Evolutionary conservation across 2,329 filamentous ascomycete genomes (phyloP), one percentile per base, ranked within the genome.

Genomic region (Cytospora chrysosperma): DNA sequence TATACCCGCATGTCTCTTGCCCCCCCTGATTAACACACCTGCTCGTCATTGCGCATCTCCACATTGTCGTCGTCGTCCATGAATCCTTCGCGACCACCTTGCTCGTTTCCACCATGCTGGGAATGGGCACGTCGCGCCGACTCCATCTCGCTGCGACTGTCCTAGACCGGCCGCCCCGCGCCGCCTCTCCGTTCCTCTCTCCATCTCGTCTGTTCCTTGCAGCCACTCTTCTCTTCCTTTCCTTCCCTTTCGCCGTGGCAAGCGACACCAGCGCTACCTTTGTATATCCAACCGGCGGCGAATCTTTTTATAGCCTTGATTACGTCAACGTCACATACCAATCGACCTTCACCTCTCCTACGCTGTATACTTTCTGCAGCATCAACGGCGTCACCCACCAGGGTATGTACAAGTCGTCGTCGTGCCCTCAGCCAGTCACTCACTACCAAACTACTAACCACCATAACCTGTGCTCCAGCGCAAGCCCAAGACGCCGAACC

Each of bases 51-150:
- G 43, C 43, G 43, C 43, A 47, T 47, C 28, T 47, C n/a, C 24
- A n/a, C 43, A 21, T n/a, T n/a, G n/a, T n/a, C n/a, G n/a, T n/a
- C 43, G n/a, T 47, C 12, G 47, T 61, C 58, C 54, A 61, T 61
- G 58, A 61, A 34, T 51, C 51, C 51, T 21, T 55, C 40, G 47
- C 58, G 51, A 37, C 58, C 27, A 6, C 34, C 37, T 32, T 40
- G 58, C 52, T 40, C 58, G 32, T 61, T 61, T 61, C 58, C 58
- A 61, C 58, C 19, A 61, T 61, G 58, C 51, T 61, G 58, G 58
- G 58, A 55, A 61, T 61, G 51, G 28, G 58, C 40, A 61, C 37
- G 50, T 47, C 30, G 51, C 58, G 51, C 10, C 34, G 58, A 32
- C 51, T 30, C 37, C 32, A 49, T 49, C n/a, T 21, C 26, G 43